Evolutionary conservation across 192 early-diverging fungal genomes (phyloP).

Genomic region (Spizellomyces punctatus): DNA sequence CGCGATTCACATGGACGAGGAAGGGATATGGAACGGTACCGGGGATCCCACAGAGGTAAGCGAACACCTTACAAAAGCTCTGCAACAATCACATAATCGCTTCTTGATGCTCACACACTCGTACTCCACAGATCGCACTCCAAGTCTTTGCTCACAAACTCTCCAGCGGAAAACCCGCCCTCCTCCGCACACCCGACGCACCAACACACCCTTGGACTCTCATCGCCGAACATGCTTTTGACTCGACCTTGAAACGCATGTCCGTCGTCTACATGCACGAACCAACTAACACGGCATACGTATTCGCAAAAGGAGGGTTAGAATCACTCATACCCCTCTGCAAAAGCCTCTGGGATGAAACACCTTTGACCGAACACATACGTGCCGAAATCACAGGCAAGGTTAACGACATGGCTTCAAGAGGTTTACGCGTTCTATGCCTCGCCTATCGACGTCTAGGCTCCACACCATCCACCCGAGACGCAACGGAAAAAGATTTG

Average conservation of each 20-base stretch:
- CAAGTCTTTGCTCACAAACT: conserved; percentile 39
- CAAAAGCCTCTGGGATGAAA: conserved; percentile 30
- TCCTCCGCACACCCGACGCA: background rate
- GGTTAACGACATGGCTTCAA: conserved; percentile 61
- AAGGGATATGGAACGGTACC: conserved; percentile 22
- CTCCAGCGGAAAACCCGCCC: background rate
- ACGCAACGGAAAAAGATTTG: conserved; percentile 43
- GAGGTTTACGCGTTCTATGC: conserved; percentile 71
- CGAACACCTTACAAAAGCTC: too few relatives aligned
- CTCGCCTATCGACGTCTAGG: conserved; percentile 31
- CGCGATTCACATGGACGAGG: background rate
- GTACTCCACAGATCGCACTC: conserved; percentile 16
- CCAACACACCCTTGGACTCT: conserved; percentile 20
- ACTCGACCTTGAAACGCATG: conserved; percentile 38
- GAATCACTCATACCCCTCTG: conserved; percentile 9
- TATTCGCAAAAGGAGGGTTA: conserved; percentile 14
- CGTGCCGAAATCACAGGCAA: conserved; percentile 33
- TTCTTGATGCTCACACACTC: too few relatives aligned
- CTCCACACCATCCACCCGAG: conserved; percentile 36
- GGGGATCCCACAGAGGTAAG: conserved; percentile 40
- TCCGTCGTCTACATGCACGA: conserved; percentile 29
- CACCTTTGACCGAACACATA: conserved; percentile 8
- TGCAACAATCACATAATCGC: too few relatives aligned
- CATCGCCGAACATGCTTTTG: conserved; percentile 37
- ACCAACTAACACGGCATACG: background rate